Conservation (phyloP, 495 filamentous ascomycete species). For the Achaetomiella virescens region DNA sequence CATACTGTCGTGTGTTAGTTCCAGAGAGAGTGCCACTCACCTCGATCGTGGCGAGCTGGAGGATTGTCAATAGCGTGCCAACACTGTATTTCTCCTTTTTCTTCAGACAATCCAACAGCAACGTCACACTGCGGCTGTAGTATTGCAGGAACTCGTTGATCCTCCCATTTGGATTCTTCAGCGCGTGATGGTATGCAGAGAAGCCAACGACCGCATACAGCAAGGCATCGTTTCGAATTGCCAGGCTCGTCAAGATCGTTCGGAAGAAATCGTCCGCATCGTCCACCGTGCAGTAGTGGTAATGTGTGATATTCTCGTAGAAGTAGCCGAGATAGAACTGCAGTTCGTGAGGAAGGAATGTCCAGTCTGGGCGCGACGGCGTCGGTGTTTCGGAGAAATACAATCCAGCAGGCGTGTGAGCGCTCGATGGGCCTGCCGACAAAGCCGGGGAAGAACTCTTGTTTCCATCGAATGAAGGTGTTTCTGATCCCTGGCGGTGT, state of each 20-base stretch:
- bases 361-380: constrained; percentile 34
- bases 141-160: constrained; percentile 80
- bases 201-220: constrained; percentile 89
- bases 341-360: constrained; percentile 57
- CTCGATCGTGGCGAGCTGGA: constrained; percentile 91
- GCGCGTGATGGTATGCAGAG: constrained; percentile 75
- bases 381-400: constrained; percentile 24
- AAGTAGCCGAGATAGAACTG: constrained; percentile 77
- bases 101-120: constrained; percentile 65
- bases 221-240: constrained; percentile 72
- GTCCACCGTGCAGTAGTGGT: constrained; percentile 73
- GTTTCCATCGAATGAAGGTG: constrained; percentile 43
- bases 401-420: constrained; percentile 25
- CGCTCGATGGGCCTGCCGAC: constrained; percentile 34
- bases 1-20: neutral
- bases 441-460: constrained; percentile 46
- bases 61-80: constrained; percentile 78
- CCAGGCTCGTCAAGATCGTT: constrained; percentile 60
- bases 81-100: constrained; percentile 62
- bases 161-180: constrained; percentile 60
- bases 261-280: constrained; percentile 66
- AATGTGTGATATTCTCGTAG: constrained; percentile 62
- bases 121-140: constrained; percentile 78
- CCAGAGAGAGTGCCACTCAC: constrained; percentile 41
- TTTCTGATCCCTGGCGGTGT: constrained; percentile 43